Evolutionary conservation across 1,284 basidiomycete genomes (phyloP).

Genomic region (Ustilago crameri): DNA sequence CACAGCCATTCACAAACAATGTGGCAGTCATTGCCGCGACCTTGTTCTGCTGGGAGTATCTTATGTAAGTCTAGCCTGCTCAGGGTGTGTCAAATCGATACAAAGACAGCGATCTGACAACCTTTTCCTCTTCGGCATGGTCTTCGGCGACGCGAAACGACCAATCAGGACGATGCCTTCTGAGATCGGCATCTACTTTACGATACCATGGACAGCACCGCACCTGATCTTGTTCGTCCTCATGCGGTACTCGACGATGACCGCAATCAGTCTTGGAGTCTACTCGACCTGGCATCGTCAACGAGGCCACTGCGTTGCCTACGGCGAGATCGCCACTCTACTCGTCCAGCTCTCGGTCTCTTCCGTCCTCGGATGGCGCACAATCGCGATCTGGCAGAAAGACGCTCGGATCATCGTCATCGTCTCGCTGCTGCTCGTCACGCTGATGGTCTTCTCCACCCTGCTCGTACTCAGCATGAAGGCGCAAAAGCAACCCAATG

Average conservation of each 20-base stretch:
- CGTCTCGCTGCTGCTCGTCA: slow-evolving; percentile 29
- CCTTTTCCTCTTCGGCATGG: neutral
- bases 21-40: slow-evolving; percentile 31
- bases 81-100: neutral
- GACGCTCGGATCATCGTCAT: slow-evolving; percentile 45
- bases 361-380: slow-evolving; percentile 54
- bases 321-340: slow-evolving; percentile 37
- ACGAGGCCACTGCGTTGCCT: slow-evolving; percentile 27
- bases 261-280: slow-evolving; percentile 35
- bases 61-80: slow-evolving; percentile 18
- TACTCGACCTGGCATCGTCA: slow-evolving; percentile 41
- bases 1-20: slow-evolving; percentile 16
- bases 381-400: slow-evolving; percentile 58
- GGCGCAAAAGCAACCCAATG: slow-evolving; percentile 25
- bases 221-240: slow-evolving; percentile 52
- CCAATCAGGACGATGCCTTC: slow-evolving; percentile 27
- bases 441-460: slow-evolving; percentile 44
- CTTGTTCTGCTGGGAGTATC: slow-evolving; percentile 35
- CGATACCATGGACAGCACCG: slow-evolving; percentile 26
- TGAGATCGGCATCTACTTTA: slow-evolving; percentile 22
- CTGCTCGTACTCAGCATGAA: slow-evolving; percentile 44
- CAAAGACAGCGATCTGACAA: neutral
- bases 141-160: slow-evolving; percentile 1
- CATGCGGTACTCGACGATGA: slow-evolving; percentile 47
- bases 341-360: slow-evolving; percentile 53